Evolutionary conservation across 768 basidiomycete species (phyloP), one percentile per base, ranked within the genome.

Genomic region (Erythrobasidium yunnanense): DNA sequence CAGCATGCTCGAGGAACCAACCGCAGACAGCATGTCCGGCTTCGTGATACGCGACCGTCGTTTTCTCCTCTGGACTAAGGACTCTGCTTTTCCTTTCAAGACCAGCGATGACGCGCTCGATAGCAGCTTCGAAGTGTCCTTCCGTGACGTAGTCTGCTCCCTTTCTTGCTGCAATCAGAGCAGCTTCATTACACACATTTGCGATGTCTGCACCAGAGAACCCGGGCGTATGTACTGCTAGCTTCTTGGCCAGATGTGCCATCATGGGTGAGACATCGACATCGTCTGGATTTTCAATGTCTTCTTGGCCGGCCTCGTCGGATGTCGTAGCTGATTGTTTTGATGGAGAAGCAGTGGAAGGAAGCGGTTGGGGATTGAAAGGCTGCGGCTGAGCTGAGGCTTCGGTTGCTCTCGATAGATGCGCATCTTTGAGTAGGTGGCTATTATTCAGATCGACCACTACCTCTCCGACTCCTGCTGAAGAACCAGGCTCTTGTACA

Each of bases 121-220:
- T 96, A 7, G 95, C 92, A 50, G 87, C 89, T 73, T 97, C 93
- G 74, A 99, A 99, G 78, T 99, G 88, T 25, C 80, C 79, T 55
- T 90, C 85, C 67, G 83, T 81, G 8, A 99, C 86, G 25, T 76
- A 82, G 50, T 92, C 88, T 17, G 86, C 84, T 2, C 82, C 81
- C 62, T 85, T 83, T 65, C 95, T 85, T 30, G 95, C 95, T 18
- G 93, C 93, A 66, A 92, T 87, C 34, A 99, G 80, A 0, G 95
- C 95, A 29, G 90, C 90, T 76, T 99, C 95, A 75, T 99, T 99
- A 76, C 90, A 95, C 20, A 97, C 93, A 72, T 99, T 99, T 67
- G 95, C 95, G 70, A 99, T 93, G 74, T 99, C 95, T 1, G 95
- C 95, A 70, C 95, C 95, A 15, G 91, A 95, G 78, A 99, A 97